Conservation (phyloP, 192 early-diverging fungal genomes). For the Backusella tarrabulga region DNA sequence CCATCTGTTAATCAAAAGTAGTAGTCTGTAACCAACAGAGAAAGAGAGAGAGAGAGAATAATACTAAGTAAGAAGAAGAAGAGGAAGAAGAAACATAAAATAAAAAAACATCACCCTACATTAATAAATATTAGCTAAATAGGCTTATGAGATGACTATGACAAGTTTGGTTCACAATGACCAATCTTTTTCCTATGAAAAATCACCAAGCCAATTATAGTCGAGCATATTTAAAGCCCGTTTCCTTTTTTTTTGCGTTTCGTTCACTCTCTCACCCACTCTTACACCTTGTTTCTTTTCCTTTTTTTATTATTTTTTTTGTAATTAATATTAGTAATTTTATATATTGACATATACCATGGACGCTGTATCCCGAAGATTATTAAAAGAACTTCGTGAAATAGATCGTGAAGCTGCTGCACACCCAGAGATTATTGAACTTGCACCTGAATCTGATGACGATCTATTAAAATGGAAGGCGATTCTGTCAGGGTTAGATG, state of each 20-base stretch:
- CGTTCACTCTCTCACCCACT: not conserved
- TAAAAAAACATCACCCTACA: too few relatives aligned
- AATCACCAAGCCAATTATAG: not conserved
- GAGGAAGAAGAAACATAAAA: too few relatives aligned
- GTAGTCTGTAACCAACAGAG: too few relatives aligned
- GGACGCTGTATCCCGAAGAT: conserved; percentile 51
- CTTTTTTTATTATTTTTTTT: not conserved
- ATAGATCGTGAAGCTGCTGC: conserved; percentile 47
- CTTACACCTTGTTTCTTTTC: not conserved
- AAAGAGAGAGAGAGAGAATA: too few relatives aligned
- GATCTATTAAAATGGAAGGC: conserved; percentile 71
- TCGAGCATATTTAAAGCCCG: not conserved
- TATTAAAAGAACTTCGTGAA: conserved; percentile 62
- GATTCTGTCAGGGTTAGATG: conserved; percentile 58
- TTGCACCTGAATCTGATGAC: conserved; percentile 65
- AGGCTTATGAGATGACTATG: too few relatives aligned
- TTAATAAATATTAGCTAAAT: too few relatives aligned
- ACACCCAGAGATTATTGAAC: conserved; percentile 54
- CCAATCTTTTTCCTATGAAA: not conserved
- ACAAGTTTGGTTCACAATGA: too few relatives aligned
- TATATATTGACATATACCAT: conserved; percentile 5
- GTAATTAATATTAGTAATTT: not conserved
- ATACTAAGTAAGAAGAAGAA: too few relatives aligned
- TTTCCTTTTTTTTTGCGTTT: not conserved
- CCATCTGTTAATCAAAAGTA: too few relatives aligned